Evolutionary conservation across 2,329 filamentous ascomycete genomes (phyloP), one percentile per base, ranked within the genome.

Genomic region (Ophiostoma himal-ulmi): DNA sequence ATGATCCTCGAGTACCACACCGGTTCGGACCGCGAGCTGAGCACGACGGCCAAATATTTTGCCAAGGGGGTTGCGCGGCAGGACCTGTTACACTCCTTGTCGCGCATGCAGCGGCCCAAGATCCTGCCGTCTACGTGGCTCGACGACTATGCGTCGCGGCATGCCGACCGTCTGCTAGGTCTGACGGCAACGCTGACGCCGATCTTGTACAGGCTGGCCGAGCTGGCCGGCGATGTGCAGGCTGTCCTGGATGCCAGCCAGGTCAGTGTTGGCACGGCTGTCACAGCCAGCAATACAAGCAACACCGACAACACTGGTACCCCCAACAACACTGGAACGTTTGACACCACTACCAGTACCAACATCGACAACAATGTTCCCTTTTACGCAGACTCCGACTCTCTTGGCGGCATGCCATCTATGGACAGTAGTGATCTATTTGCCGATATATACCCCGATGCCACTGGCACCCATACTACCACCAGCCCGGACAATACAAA

Each of bases 21-120:
- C 8, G 71, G 70, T 13, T 17, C 68, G 3, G 71, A 69, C 67
- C 71, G 44, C 67, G 64, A 67, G 39, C 48, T 73, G 37, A 73
- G 68, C 71, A 57, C 41, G 20, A 70, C 69, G 54, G 70, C 72
- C 36, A 66, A 68, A 30, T 73, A 73, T 68, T 73, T 73, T 68
- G 71, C 71, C 67, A 72, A 71, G 41, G 72, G 71, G 5, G 69
- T 73, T 1, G 72, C 72, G 20, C 72, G 72, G 37, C 72, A 73
- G 65, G 72, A 73, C 65, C 67, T 73, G 57, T 69, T 73, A 36
- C 69, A 70, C 44, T 54, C 71, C 2, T 67, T 73, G 41, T 70
- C 72, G 17, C 69, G 70, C 36, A 67, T 73, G 72, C 70, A 70
- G 69, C 71, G 71, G 20, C 71, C 72, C 44, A 68, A 68, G 67